Evolutionary conservation across 1,284 basidiomycete species (phyloP).

Genomic region (Boletus sp.): DNA sequence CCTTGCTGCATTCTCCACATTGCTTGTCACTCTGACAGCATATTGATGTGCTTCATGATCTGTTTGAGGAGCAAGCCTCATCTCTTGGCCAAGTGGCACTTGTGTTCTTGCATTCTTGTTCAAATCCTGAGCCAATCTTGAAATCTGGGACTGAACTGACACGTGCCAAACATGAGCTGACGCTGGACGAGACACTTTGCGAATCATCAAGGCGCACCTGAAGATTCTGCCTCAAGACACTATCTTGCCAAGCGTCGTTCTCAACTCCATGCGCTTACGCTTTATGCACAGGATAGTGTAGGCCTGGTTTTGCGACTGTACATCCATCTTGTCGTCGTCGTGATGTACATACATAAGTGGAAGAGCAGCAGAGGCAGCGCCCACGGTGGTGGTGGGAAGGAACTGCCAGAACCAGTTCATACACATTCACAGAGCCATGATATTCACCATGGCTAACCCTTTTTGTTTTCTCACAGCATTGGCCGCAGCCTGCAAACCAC

Average conservation of each 20-base stretch:
- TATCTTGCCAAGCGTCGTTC: slow-evolving; percentile 64
- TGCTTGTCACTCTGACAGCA: slow-evolving; percentile 24
- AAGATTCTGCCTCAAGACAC: slow-evolving; percentile 55
- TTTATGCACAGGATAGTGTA: slow-evolving; percentile 79
- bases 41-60: slow-evolving; percentile 34
- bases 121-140: slow-evolving; percentile 46
- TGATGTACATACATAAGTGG: slow-evolving; percentile 17
- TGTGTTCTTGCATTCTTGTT: slow-evolving; percentile 22
- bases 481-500: too few relatives aligned
- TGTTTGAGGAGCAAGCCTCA: slow-evolving; percentile 25
- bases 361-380: background rate
- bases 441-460: too few relatives aligned
- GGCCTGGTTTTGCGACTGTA: slow-evolving; percentile 38
- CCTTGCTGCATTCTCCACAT: background rate
- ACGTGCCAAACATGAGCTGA: background rate
- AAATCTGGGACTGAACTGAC: slow-evolving; percentile 53
- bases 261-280: slow-evolving; percentile 79
- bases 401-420: background rate
- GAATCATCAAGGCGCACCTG: slow-evolving; percentile 46
- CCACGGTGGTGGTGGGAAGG: background rate
- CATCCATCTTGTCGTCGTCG: slow-evolving; percentile 24
- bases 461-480: too few relatives aligned
- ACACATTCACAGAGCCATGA: too few relatives aligned
- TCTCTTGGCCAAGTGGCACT: slow-evolving; percentile 21
- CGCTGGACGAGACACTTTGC: background rate